phyloP scores from a whole-genome alignment of 2,329 filamentous ascomycete genomes.

The Cryphonectria radicalis region DNA sequence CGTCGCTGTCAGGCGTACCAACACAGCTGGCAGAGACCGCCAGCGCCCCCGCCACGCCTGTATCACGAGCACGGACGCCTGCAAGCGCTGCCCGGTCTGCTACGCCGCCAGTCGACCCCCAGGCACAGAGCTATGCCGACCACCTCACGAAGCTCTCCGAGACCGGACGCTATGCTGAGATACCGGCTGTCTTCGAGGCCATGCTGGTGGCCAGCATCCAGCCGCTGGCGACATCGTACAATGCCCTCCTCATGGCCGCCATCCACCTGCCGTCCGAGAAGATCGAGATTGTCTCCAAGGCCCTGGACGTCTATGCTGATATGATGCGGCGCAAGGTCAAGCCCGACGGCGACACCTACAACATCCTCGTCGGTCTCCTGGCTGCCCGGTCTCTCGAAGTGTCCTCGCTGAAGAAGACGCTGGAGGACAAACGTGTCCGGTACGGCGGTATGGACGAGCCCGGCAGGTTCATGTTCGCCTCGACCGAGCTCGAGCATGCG shows the following conservation, averaged over 20 bases:
- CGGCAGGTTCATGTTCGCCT: conserved; percentile 86
- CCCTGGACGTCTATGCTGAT: conserved; percentile 92
- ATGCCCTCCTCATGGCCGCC: conserved; percentile 82
- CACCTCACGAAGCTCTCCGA: conserved; percentile 77
- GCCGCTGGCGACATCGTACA: conserved; percentile 87
- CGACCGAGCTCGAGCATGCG: conserved; percentile 83
- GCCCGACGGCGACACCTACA: conserved; percentile 85
- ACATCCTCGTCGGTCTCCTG: conserved; percentile 82
- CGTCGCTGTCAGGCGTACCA: conserved; percentile 43
- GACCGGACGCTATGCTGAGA: conserved; percentile 77
- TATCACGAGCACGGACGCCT: conserved; percentile 48
- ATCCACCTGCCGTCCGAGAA: conserved; percentile 80
- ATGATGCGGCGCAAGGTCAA: conserved; percentile 87
- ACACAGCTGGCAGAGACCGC: conserved; percentile 42
- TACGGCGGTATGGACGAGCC: conserved; percentile 85
- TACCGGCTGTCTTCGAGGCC: conserved; percentile 87
- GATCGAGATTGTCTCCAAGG: conserved; percentile 86
- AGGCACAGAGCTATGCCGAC: conserved; percentile 74
- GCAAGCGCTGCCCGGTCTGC: conserved; percentile 58
- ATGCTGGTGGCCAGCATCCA: conserved; percentile 83
- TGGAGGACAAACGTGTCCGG: conserved; percentile 82
- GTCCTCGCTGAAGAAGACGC: conserved; percentile 68
- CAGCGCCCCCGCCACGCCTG: conserved; percentile 46
- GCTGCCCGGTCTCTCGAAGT: conserved; percentile 82
- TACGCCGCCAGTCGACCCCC: conserved; percentile 64